Base-by-base conservation (phyloP, 768 basidiomycete genomes). In the Termitomyces eurrhizus region DNA sequence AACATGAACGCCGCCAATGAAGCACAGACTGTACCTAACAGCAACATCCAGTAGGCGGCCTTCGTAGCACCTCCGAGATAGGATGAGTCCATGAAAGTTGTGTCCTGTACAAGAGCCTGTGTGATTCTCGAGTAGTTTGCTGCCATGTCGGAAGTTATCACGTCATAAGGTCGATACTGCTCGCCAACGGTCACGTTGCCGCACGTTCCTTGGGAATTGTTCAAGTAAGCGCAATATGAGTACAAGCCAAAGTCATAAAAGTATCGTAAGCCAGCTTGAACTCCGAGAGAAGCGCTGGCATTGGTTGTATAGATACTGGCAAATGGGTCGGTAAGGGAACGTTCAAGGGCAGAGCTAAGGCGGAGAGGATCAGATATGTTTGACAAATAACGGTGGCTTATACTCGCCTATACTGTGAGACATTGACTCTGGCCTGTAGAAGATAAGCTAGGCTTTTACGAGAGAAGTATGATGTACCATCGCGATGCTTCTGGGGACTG, bases 171-270 rank as follows among this genome's bases (percentile, higher is more conserved):
- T 52, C 77, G 75, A 70, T 88, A 91, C 59, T 77, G 77, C 64
- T 78, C 74, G 51, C 83, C 89, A 35, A 81, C 71, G 36, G 85
- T 82, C 45, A 78, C 74, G 66, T 86, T 87, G 35, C 85, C 81
- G 70, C 91, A 93, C 52, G 73, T 80, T 32, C 90, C 91, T 35
- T 75, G 77, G 24, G 79, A 78, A 45, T 74, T 72, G 63, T 85
- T 81, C 65, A 88, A 75, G 66, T 87, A 92, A 66, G 80, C 91
- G 66, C 92, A 93, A 69, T 89, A 84, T 21, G 85, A 84, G 74
- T 93, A 93, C 29, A 93, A 76, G n/a, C 92, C 92, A 64, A 88
- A 93, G 61, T 84, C 76, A 74, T 93, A 93, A 61, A 78, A 72
- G 69, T 86, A 81, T 66, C 91, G 83, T 59, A 93, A 74, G 21